Percentiles rank a stretch among this genome's conserved stretches.
Evolutionary conservation across 129 eudicot genomes (phyloP).

Genomic region (Flaveria sonorensis): DNA sequence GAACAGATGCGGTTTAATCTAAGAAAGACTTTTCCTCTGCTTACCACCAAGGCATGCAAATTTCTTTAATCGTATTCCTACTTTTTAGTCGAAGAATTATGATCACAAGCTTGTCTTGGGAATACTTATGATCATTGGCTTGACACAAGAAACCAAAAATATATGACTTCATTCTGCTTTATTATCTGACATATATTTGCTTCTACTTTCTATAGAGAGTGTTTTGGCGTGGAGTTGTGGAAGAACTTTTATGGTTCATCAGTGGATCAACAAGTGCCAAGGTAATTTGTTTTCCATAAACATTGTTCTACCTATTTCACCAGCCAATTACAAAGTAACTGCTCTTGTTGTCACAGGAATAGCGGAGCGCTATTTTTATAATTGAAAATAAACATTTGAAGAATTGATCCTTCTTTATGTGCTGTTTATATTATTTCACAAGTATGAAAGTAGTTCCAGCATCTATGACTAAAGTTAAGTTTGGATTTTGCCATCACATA

Average conservation of each 20-base stretch:
- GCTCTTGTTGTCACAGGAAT: not conserved
- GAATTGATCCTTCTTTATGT: not conserved
- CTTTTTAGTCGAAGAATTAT: not conserved
- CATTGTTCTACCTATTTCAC: constrained; percentile 5
- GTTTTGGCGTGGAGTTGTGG: constrained; percentile 93
- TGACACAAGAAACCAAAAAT: not conserved
- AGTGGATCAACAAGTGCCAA: constrained; percentile 95
- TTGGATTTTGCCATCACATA: not conserved
- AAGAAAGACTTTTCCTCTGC: constrained; percentile 74
- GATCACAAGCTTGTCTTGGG: not conserved
- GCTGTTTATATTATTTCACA: not conserved
- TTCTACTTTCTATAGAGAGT: constrained; percentile 55
- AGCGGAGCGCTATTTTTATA: not conserved
- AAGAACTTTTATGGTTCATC: constrained; percentile 93
- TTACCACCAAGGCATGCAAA: constrained; percentile 78
- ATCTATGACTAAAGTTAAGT: not conserved
- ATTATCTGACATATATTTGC: constrained; percentile 7
- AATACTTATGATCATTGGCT: not conserved
- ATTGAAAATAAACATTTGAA: not conserved
- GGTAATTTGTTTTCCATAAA: constrained; percentile 36
- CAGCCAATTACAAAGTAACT: constrained; percentile 6
- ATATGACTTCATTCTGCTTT: not conserved
- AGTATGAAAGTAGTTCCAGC: not conserved
- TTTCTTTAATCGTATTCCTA: constrained; percentile 5
- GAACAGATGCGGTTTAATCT: constrained; percentile 86